Evolutionary conservation across 306 rosid species (phyloP).

Genomic region (Spatholobus suberectus): DNA sequence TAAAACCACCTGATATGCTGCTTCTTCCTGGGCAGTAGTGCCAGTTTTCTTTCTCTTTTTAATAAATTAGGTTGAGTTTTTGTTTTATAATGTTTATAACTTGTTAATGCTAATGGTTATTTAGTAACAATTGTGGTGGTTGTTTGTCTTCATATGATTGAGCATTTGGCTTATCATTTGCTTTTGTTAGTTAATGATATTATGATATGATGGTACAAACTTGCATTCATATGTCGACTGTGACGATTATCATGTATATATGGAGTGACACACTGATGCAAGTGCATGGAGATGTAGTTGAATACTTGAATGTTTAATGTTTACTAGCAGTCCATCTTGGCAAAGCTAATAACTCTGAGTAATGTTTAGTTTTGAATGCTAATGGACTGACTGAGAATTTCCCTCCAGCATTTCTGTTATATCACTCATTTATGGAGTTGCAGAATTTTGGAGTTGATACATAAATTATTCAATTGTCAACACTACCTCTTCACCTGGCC

Average conservation of each 20-base stretch:
- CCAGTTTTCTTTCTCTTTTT: not conserved
- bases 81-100: not conserved
- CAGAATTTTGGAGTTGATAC: constrained; percentile 59
- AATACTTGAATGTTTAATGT: too few relatives aligned
- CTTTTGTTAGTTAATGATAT: not conserved
- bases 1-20: not conserved
- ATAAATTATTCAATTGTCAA: not conserved
- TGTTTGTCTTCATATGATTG: too few relatives aligned
- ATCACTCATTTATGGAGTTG: constrained; percentile 34
- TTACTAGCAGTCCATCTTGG: constrained; percentile 68
- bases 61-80: not conserved
- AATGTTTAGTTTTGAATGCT: constrained; percentile 69
- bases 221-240: too few relatives aligned
- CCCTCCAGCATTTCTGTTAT: constrained; percentile 55
- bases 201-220: too few relatives aligned
- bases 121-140: too few relatives aligned
- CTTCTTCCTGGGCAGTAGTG: not conserved
- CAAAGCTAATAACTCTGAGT: constrained; percentile 63
- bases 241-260: not conserved
- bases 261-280: too few relatives aligned
- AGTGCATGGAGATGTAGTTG: too few relatives aligned
- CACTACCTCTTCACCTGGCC: not conserved
- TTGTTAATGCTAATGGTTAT: not conserved
- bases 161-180: not conserved
- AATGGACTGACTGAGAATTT: constrained; percentile 50